Conservation (phyloP, 202 grass and related monocot species). For the Brachypodium distachyon region DNA sequence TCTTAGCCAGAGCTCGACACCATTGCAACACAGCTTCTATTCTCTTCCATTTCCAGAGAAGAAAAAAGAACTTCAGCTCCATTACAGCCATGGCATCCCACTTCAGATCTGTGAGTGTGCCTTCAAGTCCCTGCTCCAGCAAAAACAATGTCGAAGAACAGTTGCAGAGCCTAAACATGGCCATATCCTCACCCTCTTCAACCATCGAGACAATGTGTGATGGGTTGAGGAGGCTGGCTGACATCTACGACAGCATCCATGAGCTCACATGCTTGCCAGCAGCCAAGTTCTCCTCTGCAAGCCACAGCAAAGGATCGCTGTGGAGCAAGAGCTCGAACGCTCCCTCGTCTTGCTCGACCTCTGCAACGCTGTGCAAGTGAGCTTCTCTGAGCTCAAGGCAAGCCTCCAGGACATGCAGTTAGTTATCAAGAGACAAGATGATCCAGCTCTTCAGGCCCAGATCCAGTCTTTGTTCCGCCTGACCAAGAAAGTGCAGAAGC, state of each 20-base stretch:
- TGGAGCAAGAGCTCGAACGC: slow-evolving; percentile 35
- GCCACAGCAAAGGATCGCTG: slow-evolving; percentile 11
- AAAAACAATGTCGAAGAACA: slow-evolving; percentile 22
- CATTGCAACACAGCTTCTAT: neutral
- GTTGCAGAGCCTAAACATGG: slow-evolving; percentile 20
- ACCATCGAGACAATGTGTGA: slow-evolving; percentile 1
- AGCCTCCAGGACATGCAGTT: slow-evolving; percentile 19
- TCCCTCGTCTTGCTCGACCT: slow-evolving; percentile 37
- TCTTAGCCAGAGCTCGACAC: neutral
- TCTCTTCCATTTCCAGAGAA: neutral
- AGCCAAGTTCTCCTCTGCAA: slow-evolving; percentile 18
- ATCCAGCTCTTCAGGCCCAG: neutral
- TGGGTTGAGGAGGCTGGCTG: slow-evolving; percentile 10
- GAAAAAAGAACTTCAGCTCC: neutral
- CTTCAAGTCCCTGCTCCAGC: slow-evolving; percentile 20
- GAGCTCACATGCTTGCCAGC: slow-evolving; percentile 21
- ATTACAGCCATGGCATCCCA: slow-evolving; percentile 13
- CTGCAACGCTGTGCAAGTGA: slow-evolving; percentile 21
- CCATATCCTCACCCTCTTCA: neutral
- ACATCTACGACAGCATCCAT: slow-evolving; percentile 25
- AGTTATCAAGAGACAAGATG: slow-evolving; percentile 22
- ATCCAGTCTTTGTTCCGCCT: neutral
- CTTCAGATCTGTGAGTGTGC: slow-evolving; percentile 37
- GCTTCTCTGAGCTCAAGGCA: slow-evolving; percentile 10
- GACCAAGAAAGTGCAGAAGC: slow-evolving; percentile 24